These are phyloP conservation scores for Punctularia strigosozonata DNA, from an alignment of 768 basidiomycete species.

Conservation along the genomic window DNA sequence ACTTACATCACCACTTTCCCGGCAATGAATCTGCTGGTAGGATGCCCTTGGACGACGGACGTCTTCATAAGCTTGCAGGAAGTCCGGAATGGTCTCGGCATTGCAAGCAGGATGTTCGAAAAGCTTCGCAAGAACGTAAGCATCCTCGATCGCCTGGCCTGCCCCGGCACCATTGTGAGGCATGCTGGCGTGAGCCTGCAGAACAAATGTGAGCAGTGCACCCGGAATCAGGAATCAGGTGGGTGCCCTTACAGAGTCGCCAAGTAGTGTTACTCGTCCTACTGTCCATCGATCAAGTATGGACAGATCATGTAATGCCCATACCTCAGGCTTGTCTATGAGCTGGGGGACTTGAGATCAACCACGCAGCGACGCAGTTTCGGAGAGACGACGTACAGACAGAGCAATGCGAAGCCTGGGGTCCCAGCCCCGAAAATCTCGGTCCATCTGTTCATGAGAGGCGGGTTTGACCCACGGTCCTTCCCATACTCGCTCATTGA, in stretches of 20 bases:
- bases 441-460: background rate
- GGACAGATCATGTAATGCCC: background rate
- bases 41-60: background rate
- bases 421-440: background rate
- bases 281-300: background rate
- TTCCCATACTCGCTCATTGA: background rate
- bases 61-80: background rate
- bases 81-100: background rate
- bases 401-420: background rate
- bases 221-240: background rate
- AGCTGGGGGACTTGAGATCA: too few species aligned
- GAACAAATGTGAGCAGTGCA: background rate
- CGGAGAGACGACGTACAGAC: too few species aligned
- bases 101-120: background rate
- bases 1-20: background rate
- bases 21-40: background rate
- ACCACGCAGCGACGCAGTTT: too few species aligned
- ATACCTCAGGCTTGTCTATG: background rate
- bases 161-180: constrained; percentile 1
- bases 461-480: constrained; percentile 1
- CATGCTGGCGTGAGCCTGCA: background rate
- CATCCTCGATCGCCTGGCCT: constrained; percentile 1
- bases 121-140: background rate
- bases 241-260: background rate
- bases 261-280: background rate